Base-by-base conservation (phyloP, 1,284 basidiomycete species). In the Coniophora puteana region DNA sequence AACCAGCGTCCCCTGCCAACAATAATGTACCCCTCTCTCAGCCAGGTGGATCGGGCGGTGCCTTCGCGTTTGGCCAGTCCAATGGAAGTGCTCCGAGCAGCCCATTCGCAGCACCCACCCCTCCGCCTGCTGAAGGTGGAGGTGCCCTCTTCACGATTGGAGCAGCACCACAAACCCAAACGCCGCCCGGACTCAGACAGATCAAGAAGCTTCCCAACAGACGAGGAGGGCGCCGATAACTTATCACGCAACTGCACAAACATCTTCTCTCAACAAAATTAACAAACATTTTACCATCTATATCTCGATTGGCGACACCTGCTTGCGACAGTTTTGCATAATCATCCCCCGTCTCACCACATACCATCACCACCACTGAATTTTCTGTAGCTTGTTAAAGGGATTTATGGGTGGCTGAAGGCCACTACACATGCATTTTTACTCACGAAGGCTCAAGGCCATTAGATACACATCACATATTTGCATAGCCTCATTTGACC, bases 1-100 rank as follows among this genome's bases (percentile, higher is more conserved):
- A 79, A 49, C 78, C 80, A 39, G 67, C 69, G 27, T 82, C 81
- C n/a, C 80, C 80, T 16, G 74, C 71, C 37, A 60, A 61, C 36
- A 58, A 58, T 8, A 62, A 48, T 23, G 43, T 54, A 30, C 61
- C 45, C 47, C 50, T 53, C 40, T 68, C 57, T 49, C 57, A 63
- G 39, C 68, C 70, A 11, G 55, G 67, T 47, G 66, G 71, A 27
- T 69, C 74, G 31, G 64, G 70, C 33, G 54, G 49, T 16, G 57
- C 65, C 17, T 75, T 76, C 35, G 18, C 62, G 24, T 61, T 64
- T 26, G 60, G 60, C 43, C 40, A 40, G 23, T 16, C 49, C 30
- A 50, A 25, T 48, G 63, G 63, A n/a, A 54, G 60, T 42, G 45
- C 61, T 7, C 48, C 65, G 8, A 64, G 61, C 16, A 65, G 65